Conservation (phyloP, 139 green algal species). For the Volvox reticuliferus region DNA sequence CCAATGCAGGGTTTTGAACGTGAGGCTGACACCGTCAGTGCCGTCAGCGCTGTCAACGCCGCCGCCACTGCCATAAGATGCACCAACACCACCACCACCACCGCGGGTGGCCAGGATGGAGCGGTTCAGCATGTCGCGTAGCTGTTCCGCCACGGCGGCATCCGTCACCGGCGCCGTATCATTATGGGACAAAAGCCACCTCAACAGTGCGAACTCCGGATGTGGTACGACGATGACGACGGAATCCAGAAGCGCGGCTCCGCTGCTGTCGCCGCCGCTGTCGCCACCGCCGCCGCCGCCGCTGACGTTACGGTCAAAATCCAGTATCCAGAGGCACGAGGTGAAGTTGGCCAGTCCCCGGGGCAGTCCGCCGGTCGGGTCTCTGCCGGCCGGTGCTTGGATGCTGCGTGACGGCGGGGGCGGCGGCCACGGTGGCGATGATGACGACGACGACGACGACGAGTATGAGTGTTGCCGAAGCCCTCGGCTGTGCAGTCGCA, state of each 20-base stretch:
- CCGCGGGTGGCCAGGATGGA: neutral
- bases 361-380: constrained; percentile 7
- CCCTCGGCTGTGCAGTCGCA: neutral
- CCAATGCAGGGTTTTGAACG: neutral
- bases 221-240: neutral
- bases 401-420: neutral
- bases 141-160: neutral
- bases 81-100: neutral
- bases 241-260: neutral
- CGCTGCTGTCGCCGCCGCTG: neutral
- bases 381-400: neutral
- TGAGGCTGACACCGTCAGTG: neutral
- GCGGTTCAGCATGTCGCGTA: neutral
- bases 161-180: neutral
- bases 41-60: neutral
- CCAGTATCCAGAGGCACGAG: neutral
- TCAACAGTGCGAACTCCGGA: neutral
- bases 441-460: neutral
- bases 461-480: neutral
- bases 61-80: neutral
- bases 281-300: neutral
- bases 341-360: neutral
- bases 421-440: neutral
- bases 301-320: neutral
- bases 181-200: neutral